Base-by-base conservation (phyloP, 2,329 filamentous ascomycete genomes). In the Pseudogymnoascus sp. region DNA sequence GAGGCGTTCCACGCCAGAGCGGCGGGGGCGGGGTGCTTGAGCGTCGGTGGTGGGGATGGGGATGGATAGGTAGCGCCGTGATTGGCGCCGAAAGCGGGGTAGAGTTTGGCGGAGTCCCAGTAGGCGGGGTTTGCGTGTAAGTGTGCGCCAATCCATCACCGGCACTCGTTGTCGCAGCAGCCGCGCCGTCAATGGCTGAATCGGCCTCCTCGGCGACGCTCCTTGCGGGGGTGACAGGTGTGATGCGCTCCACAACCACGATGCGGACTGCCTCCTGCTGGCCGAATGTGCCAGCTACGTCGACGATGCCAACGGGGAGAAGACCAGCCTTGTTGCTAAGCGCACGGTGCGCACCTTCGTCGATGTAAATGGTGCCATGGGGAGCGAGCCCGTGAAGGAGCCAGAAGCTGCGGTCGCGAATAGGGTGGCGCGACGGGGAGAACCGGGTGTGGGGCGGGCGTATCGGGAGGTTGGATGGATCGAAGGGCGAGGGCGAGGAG, bases 381-480 rank as follows among this genome's bases (percentile, higher is more conserved):
- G 94, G 91, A 22, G 87, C 86, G 9, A 97, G 85, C 8, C 93
- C 94, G 74, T 99, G 91, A 0, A 97, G 81, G 57, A 99, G 86
- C 94, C 94, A 99, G 80, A 99, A 97, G 72, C 94, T 92, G 64
- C 93, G 88, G 73, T 97, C 94, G 61, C 91, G 86, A 63, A 97
- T 94, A 1, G 93, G 92, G 25, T 89, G 86, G 0, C 83, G 79
- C 8, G 91, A 91, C 0, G 92, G 91, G 11, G 96, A 80, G 79
- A 99, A 99, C 62, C 94, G 87, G 2, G 94, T 99, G 75, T 99
- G 94, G 4, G 96, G 1, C 92, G 88, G 1, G 84, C 81, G 59
- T 76, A 75, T 50, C 20, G 63, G 47, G 8, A 67, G 65, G 4
- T 58, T 59, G 1, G 66, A 62, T 57, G 54, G 58, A 30, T 64